These are phyloP conservation scores for Tremella mesenterica DNA, from an alignment of 768 basidiomycete genomes.

Conservation along the genomic window DNA sequence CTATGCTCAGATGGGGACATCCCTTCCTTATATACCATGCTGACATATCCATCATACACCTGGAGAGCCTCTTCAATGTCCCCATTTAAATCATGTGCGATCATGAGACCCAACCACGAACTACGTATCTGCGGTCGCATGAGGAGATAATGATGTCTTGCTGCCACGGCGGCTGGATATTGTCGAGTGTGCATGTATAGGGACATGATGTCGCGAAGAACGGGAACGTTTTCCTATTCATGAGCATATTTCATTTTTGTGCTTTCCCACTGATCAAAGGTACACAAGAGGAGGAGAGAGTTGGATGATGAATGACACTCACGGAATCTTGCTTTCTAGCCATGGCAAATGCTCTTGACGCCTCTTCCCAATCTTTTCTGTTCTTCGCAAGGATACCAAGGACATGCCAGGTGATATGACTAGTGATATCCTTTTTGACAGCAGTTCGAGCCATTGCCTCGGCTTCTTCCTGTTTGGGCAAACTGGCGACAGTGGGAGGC, in stretches of 20 bases:
- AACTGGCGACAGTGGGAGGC: slow-evolving; percentile 48
- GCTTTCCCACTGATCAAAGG: not conserved
- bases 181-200: slow-evolving; percentile 79
- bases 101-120: slow-evolving; percentile 81
- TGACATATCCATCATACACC: slow-evolving; percentile 64
- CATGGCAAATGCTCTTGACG: slow-evolving; percentile 82
- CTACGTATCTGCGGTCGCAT: slow-evolving; percentile 72
- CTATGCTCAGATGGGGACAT: slow-evolving; percentile 32
- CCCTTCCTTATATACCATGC: slow-evolving; percentile 59
- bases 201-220: slow-evolving; percentile 79
- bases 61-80: slow-evolving; percentile 62
- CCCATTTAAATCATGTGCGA: slow-evolving; percentile 78
- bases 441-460: slow-evolving; percentile 39
- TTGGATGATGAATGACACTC: slow-evolving; percentile 22
- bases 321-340: slow-evolving; percentile 86
- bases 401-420: slow-evolving; percentile 97
- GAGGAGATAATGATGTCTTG: slow-evolving; percentile 68
- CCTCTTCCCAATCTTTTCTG: slow-evolving; percentile 90
- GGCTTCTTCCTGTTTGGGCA: slow-evolving; percentile 66
- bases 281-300: not conserved
- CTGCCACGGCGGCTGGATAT: slow-evolving; percentile 68
- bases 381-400: slow-evolving; percentile 89
- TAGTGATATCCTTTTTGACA: slow-evolving; percentile 47
- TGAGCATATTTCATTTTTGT: slow-evolving; percentile 1
- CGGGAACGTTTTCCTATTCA: slow-evolving; percentile 79